A percentile compares a stretch with the other conserved stretches of the same genome.
phyloP scores from a whole-genome alignment of 495 filamentous ascomycete genomes.

The Talaromyces liani region DNA sequence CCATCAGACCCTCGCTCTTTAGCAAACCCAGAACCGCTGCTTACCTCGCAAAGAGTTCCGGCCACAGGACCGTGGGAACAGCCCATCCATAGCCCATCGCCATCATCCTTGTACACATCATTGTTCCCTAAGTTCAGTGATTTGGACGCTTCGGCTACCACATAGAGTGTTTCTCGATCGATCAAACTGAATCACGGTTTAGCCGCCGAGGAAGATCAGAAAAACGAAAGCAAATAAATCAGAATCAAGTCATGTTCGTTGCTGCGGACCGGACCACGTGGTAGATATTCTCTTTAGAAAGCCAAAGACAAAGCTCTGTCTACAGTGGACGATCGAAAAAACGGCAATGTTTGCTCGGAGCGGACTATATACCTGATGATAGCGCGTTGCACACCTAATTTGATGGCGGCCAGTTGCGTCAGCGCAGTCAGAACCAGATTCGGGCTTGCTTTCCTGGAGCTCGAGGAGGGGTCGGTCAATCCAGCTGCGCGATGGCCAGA shows the following conservation, averaged over 20 bases:
- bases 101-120: conserved; percentile 21
- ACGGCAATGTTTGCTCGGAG: conserved; percentile 8
- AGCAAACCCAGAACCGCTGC: too few species aligned
- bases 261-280: background rate
- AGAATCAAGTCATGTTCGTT: background rate
- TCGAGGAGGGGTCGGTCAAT: background rate
- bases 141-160: conserved; percentile 47
- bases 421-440: conserved; percentile 54
- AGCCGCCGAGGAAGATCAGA: background rate
- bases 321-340: background rate
- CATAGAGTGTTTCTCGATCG: conserved; percentile 48
- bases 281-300: background rate
- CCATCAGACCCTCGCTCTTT: background rate
- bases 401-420: conserved; percentile 40
- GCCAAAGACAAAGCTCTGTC: background rate
- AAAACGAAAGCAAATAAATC: background rate
- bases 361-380: conserved; percentile 19
- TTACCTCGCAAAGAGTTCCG: conserved; percentile 14
- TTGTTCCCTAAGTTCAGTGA: conserved; percentile 25
- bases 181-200: conserved; percentile 35
- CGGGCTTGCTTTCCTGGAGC: conserved; percentile 9
- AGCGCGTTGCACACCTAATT: conserved; percentile 39
- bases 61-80: conserved; percentile 32
- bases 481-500: background rate
- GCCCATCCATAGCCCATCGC: conserved; percentile 40